Evolutionary conservation across 2,329 filamentous ascomycete genomes (phyloP).

Genomic region (Ophiosphaerella herpotricha): DNA sequence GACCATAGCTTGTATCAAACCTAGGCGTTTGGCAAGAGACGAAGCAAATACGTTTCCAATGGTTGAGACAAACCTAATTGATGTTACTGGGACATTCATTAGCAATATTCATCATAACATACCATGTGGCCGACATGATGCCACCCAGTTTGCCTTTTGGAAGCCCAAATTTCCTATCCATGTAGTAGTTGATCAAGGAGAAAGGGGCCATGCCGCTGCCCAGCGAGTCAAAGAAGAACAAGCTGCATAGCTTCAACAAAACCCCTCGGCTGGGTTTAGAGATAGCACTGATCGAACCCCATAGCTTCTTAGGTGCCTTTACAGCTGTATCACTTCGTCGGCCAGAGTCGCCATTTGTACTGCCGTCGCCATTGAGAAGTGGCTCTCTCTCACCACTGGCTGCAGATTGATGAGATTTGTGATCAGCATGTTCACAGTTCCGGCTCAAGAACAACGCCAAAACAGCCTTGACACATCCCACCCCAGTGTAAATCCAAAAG

Average conservation of each 20-base stretch:
- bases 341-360: not conserved
- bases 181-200: constrained; percentile 57
- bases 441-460: constrained; percentile 47
- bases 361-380: constrained; percentile 18
- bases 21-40: constrained; percentile 65
- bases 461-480: constrained; percentile 47
- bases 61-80: constrained; percentile 34
- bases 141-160: constrained; percentile 59
- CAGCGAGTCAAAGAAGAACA: constrained; percentile 72
- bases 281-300: constrained; percentile 57
- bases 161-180: constrained; percentile 61
- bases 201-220: constrained; percentile 69
- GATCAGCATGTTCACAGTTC: constrained; percentile 41
- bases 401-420: constrained; percentile 4
- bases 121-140: constrained; percentile 56
- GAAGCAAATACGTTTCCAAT: constrained; percentile 38
- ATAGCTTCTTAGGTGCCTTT: constrained; percentile 20
- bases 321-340: constrained; percentile 17
- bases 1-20: constrained; percentile 55
- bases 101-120: not conserved
- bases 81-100: not conserved
- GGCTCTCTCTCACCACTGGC: constrained; percentile 28
- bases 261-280: constrained; percentile 59
- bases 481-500: constrained; percentile 50
- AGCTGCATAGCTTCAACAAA: constrained; percentile 65